Conservation (phyloP, 2,329 filamentous ascomycete genomes). For the Arthrobotrys megalospora region DNA sequence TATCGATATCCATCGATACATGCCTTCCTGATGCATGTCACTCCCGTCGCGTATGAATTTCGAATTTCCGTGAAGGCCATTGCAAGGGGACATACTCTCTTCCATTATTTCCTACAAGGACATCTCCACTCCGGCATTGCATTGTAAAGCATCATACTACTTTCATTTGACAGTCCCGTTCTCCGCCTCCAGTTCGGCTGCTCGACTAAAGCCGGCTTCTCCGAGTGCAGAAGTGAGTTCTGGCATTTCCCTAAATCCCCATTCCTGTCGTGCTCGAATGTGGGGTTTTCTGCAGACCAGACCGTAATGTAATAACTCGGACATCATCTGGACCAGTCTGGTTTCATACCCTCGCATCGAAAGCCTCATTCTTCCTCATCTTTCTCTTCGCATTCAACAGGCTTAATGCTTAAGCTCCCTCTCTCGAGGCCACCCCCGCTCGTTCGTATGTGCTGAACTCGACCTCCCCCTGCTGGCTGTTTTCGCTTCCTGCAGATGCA, state of each 20-base stretch:
- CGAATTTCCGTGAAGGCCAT: neutral
- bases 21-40: neutral
- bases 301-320: neutral
- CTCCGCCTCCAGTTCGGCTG: slow-evolving; percentile 14
- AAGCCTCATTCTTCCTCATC: slow-evolving; percentile 53
- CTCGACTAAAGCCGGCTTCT: slow-evolving; percentile 22
- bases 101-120: neutral
- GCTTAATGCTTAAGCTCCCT: neutral
- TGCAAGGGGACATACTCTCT: neutral
- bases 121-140: neutral
- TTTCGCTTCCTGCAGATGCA: slow-evolving; percentile 60
- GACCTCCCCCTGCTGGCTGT: slow-evolving; percentile 51
- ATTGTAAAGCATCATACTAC: neutral
- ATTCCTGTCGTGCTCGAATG: slow-evolving; percentile 39
- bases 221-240: slow-evolving; percentile 45
- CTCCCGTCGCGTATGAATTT: neutral
- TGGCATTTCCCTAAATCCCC: slow-evolving; percentile 25
- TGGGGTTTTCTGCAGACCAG: slow-evolving; percentile 48
- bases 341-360: slow-evolving; percentile 59
- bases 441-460: slow-evolving; percentile 31
- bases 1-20: too few species aligned
- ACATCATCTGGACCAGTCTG: slow-evolving; percentile 56
- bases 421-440: slow-evolving; percentile 19
- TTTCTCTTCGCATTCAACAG: slow-evolving; percentile 25
- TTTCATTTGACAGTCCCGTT: slow-evolving; percentile 10